Conservation (phyloP, 768 basidiomycete species). For the Multifurca ochricompacta region DNA sequence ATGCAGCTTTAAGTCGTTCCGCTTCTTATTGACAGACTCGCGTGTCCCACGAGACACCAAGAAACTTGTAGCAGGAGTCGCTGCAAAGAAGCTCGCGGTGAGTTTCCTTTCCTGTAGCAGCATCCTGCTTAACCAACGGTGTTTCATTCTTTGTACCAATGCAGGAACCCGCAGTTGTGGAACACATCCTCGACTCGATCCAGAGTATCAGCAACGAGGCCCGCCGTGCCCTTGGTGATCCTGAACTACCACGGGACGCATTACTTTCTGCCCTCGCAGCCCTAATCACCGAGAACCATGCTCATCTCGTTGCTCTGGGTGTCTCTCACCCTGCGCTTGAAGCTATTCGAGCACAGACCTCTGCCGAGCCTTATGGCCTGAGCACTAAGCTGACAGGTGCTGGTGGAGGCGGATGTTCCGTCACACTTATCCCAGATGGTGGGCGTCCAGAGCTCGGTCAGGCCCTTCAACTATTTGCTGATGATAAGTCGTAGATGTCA, state of each 20-base stretch:
- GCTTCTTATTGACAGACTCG: constrained; percentile 89
- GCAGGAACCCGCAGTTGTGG: constrained; percentile 81
- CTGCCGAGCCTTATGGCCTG: constrained; percentile 53
- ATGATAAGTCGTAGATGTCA: constrained; percentile 50
- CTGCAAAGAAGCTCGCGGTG: constrained; percentile 56
- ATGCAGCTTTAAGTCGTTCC: constrained; percentile 78
- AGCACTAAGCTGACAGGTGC: constrained; percentile 96
- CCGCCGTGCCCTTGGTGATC: constrained; percentile 61
- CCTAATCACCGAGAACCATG: constrained; percentile 85
- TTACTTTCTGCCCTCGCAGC: constrained; percentile 66
- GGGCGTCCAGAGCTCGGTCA: constrained; percentile 24
- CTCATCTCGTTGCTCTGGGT: constrained; percentile 71
- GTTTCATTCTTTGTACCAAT: background rate
- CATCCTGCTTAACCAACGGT: background rate
- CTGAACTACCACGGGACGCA: constrained; percentile 56
- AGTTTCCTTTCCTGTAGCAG: constrained; percentile 21
- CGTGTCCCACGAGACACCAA: constrained; percentile 93
- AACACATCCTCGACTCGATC: constrained; percentile 69
- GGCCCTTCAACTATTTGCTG: background rate
- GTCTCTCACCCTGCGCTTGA: constrained; percentile 91
- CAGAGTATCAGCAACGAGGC: constrained; percentile 84
- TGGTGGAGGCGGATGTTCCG: constrained; percentile 96
- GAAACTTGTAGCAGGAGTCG: constrained; percentile 86
- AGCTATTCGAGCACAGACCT: constrained; percentile 64
- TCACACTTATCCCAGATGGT: constrained; percentile 94